Percentiles rank a stretch among this genome's conserved stretches.
phyloP scores from a whole-genome alignment of 1,284 basidiomycete genomes.

The Trichosporon sp. region DNA sequence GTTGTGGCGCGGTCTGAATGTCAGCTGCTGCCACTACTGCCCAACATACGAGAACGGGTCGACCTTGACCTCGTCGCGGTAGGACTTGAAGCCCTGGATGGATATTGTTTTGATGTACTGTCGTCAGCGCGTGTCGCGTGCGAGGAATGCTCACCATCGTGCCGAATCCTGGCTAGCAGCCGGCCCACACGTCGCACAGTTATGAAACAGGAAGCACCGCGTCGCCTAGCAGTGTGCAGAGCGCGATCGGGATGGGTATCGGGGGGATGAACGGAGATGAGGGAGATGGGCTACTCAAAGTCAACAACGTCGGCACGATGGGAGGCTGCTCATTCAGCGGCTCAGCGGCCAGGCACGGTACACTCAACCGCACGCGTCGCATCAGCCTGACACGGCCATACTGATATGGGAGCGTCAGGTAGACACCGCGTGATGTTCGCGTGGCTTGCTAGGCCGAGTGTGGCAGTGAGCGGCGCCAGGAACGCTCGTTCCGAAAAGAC shows the following conservation, averaged over 20 bases:
- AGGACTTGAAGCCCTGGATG: conserved; percentile 95
- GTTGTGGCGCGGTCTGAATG: conserved; percentile 76
- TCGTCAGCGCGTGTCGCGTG: conserved; percentile 42
- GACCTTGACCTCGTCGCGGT: conserved; percentile 65
- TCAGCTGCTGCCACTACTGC: conserved; percentile 38
- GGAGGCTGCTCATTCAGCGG: background rate
- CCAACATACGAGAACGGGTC: conserved; percentile 19
- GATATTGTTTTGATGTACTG: conserved; percentile 87
- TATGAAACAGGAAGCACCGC: background rate
- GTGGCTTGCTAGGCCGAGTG: background rate
- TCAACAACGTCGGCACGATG: background rate
- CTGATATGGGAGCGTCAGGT: background rate
- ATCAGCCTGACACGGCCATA: background rate
- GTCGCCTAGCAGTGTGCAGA: background rate
- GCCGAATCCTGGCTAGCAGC: background rate
- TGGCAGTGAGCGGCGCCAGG: background rate
- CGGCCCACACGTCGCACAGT: background rate
- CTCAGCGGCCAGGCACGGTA: background rate
- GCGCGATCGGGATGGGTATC: conserved; percentile 1
- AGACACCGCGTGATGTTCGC: background rate
- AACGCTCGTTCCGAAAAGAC: background rate
- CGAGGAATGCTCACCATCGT: conserved; percentile 33
- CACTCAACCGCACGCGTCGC: conserved; percentile 4
- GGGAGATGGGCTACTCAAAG: conserved; percentile 1
- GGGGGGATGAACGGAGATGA: background rate